Conservation (phyloP, 2,329 filamentous ascomycete species). For the Paecilomyces sp. region DNA sequence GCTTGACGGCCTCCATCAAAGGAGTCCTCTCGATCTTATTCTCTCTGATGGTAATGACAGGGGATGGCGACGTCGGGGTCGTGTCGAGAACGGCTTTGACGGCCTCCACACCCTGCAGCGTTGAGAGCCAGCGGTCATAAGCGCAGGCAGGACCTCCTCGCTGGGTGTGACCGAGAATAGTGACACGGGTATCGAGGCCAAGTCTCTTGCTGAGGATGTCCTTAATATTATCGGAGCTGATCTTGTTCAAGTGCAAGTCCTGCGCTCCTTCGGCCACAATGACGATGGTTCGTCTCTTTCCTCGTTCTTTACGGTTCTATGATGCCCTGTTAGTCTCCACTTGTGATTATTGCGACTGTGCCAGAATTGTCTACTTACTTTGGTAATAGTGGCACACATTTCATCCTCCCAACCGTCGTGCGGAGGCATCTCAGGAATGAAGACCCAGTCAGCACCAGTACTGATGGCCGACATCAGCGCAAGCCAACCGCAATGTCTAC, state of each 20-base stretch:
- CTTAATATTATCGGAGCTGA: constrained; percentile 74
- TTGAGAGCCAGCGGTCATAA: constrained; percentile 89
- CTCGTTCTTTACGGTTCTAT: constrained; percentile 69
- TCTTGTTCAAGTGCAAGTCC: constrained; percentile 75
- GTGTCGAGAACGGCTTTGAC: constrained; percentile 87
- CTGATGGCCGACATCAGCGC: constrained; percentile 94
- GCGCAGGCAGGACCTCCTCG: constrained; percentile 86
- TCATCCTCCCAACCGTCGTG: constrained; percentile 80
- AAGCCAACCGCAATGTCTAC: constrained; percentile 94
- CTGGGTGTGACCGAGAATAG: constrained; percentile 94
- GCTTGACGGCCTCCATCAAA: constrained; percentile 77
- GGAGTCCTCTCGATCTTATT: constrained; percentile 94
- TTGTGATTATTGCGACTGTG: background rate
- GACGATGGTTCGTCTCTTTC: constrained; percentile 96
- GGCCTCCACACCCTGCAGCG: constrained; percentile 87
- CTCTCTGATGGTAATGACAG: constrained; percentile 93
- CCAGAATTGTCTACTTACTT: constrained; percentile 43
- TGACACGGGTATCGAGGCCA: constrained; percentile 84
- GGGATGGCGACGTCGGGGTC: constrained; percentile 80
- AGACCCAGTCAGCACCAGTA: constrained; percentile 92
- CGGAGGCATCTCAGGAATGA: constrained; percentile 91
- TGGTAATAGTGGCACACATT: constrained; percentile 71
- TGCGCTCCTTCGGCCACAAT: constrained; percentile 95
- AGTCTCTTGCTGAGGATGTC: constrained; percentile 77
- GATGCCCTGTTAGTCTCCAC: constrained; percentile 14